A percentile compares a stretch with the other conserved stretches of the same genome.
Evolutionary conservation across 2,329 filamentous ascomycete genomes (phyloP).

Genomic region (Alternaria consortialis): DNA sequence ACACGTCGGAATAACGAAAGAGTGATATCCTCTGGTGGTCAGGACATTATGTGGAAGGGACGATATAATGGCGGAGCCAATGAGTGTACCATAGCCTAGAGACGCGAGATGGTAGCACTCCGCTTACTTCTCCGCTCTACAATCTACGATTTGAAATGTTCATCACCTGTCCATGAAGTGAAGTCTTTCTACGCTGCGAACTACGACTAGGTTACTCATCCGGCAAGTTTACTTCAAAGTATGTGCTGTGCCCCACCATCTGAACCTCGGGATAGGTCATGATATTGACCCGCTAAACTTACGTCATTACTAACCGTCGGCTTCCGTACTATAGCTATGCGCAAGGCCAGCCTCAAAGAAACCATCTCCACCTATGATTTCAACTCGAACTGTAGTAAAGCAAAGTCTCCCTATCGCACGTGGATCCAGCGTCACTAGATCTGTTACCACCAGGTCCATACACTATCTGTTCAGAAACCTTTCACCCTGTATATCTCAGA

Average conservation of each 20-base stretch:
- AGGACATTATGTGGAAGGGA: constrained; percentile 29
- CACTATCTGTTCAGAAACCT: not conserved
- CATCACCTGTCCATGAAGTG: not conserved
- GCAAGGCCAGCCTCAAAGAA: not conserved
- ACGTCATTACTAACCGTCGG: constrained; percentile 19
- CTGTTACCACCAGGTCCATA: not conserved
- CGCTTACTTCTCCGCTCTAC: constrained; percentile 45
- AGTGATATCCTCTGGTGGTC: constrained; percentile 32
- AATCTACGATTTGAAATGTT: constrained; percentile 28
- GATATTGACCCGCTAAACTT: constrained; percentile 1
- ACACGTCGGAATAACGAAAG: constrained; percentile 34
- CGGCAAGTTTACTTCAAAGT: not conserved
- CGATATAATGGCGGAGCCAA: constrained; percentile 28
- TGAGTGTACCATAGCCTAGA: constrained; percentile 41
- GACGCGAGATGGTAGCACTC: constrained; percentile 42
- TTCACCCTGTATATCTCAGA: not conserved
- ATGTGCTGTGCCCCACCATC: not conserved
- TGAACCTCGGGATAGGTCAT: constrained; percentile 18
- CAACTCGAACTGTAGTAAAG: not conserved
- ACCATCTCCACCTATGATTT: not conserved
- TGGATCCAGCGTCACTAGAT: not conserved
- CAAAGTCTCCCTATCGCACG: not conserved
- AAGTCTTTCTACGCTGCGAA: not conserved
- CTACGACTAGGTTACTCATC: too few species aligned
- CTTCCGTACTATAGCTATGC: not conserved